These are phyloP conservation scores for Themeda triandra DNA, from an alignment of 176 grass and related monocot species.

Conservation along the genomic window DNA sequence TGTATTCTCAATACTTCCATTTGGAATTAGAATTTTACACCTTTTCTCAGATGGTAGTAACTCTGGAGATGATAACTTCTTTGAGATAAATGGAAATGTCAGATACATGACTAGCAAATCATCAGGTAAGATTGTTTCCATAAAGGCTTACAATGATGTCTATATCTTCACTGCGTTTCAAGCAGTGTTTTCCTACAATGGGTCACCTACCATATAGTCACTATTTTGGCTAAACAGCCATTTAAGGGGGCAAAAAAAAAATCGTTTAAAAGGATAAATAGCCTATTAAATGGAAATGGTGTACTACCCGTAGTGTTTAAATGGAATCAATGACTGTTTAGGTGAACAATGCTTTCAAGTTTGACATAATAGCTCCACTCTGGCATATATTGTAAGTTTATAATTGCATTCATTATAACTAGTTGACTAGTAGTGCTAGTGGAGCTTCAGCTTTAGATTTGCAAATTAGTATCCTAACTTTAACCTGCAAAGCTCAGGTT, in stretches of 20 bases:
- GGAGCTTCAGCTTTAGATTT: neutral
- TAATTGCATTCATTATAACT: neutral
- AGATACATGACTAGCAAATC: neutral
- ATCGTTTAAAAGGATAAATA: too few species aligned
- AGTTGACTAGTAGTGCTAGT: neutral
- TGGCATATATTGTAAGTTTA: neutral
- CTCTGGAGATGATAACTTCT: slow-evolving; percentile 19
- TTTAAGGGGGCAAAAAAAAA: too few species aligned
- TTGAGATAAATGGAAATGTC: slow-evolving; percentile 15
- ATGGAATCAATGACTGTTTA: too few species aligned
- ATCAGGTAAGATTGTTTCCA: slow-evolving; percentile 27
- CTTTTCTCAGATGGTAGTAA: slow-evolving; percentile 43
- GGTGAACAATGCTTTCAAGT: neutral
- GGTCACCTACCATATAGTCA: too few species aligned
- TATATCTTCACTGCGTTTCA: neutral
- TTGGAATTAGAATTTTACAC: neutral
- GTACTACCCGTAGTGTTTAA: too few species aligned
- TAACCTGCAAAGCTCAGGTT: neutral
- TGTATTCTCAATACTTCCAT: neutral
- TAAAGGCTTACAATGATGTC: neutral
- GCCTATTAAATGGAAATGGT: too few species aligned
- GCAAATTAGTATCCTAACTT: neutral
- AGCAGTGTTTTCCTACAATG: too few species aligned
- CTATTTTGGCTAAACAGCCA: too few species aligned
- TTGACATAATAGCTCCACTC: neutral